These are phyloP conservation scores for Peronospora destructor DNA, from an alignment of 352 stramenopile species.

Conservation along the genomic window DNA sequence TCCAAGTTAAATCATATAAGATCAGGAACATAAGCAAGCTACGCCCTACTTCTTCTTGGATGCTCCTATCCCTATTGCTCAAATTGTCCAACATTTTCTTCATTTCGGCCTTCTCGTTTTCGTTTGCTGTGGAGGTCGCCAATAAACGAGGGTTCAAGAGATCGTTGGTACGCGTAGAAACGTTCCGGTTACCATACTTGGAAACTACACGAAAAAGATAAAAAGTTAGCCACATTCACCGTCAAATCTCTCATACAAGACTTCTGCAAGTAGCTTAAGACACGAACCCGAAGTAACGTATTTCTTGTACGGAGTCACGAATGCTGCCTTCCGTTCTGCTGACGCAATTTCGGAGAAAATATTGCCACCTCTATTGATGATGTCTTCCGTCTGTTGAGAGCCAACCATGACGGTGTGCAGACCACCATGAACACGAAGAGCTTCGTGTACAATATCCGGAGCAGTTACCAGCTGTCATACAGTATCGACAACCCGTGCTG, in stretches of 20 bases:
- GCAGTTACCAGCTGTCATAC: constrained; percentile 56
- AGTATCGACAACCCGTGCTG: background rate
- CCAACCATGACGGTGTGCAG: constrained; percentile 77
- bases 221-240: background rate
- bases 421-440: constrained; percentile 54
- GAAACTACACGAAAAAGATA: constrained; percentile 35
- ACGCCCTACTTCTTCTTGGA: constrained; percentile 49
- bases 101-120: constrained; percentile 63
- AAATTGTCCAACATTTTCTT: constrained; percentile 46
- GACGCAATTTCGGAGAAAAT: constrained; percentile 56
- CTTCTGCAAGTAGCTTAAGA: background rate
- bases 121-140: constrained; percentile 67
- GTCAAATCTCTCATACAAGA: background rate
- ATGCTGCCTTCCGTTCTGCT: constrained; percentile 55
- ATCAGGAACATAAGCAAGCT: background rate
- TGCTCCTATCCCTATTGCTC: constrained; percentile 21
- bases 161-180: constrained; percentile 82
- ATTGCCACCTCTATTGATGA: constrained; percentile 62
- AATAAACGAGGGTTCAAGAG: constrained; percentile 60
- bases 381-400: constrained; percentile 60
- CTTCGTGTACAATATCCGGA: constrained; percentile 78
- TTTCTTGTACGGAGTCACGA: constrained; percentile 82
- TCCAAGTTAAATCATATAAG: background rate
- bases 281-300: constrained; percentile 70
- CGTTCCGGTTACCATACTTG: constrained; percentile 77